A percentile compares a stretch with the other conserved stretches of the same genome.
phyloP scores from a whole-genome alignment of 2,329 filamentous ascomycete genomes.

The Botrytis porri region DNA sequence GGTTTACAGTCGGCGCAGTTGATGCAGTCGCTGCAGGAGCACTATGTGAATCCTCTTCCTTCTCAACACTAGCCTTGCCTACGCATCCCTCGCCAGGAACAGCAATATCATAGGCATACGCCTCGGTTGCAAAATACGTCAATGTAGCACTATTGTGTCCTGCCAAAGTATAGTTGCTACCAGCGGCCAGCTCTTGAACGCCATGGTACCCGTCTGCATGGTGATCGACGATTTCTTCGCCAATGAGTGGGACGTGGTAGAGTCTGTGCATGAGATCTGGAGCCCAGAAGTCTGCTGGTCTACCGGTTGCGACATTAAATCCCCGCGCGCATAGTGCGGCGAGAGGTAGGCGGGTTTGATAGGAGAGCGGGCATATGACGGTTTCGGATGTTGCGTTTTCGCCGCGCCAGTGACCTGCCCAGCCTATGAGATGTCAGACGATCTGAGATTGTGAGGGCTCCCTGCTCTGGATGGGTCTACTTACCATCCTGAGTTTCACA shows the following conservation, averaged over 20 bases:
- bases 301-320: neutral
- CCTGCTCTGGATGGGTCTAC: neutral
- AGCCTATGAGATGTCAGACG: neutral
- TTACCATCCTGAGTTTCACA: neutral
- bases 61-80: neutral
- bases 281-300: neutral
- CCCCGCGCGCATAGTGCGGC: neutral
- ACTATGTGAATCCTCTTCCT: neutral
- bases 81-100: slow-evolving; percentile 42
- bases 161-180: slow-evolving; percentile 46
- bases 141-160: slow-evolving; percentile 59
- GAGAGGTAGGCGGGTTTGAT: neutral
- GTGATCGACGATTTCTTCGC: slow-evolving; percentile 59
- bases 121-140: slow-evolving; percentile 68
- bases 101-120: slow-evolving; percentile 63
- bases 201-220: slow-evolving; percentile 58
- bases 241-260: slow-evolving; percentile 59
- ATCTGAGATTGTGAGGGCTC: neutral
- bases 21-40: neutral
- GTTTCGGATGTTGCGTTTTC: neutral
- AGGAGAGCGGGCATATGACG: neutral
- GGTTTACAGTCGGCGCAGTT: neutral
- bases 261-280: slow-evolving; percentile 63
- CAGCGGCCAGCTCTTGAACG: slow-evolving; percentile 50
- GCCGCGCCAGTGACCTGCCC: slow-evolving; percentile 4